These are phyloP conservation scores for Escovopsis sp. DNA, from an alignment of 2,329 filamentous ascomycete species.

Conservation along the genomic window DNA sequence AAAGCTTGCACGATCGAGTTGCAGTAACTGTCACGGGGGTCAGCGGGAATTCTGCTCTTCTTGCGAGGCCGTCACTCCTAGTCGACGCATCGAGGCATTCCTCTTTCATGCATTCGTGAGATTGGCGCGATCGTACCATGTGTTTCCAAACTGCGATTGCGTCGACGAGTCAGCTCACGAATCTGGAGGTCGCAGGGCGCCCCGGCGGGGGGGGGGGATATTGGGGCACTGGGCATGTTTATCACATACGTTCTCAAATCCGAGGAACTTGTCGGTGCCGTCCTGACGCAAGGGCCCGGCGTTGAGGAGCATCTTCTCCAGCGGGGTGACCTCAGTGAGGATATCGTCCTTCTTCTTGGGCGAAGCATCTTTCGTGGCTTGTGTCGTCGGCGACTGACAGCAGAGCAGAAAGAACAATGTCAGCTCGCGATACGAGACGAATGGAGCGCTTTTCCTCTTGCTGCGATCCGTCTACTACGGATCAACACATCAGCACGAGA, in stretches of 20 bases:
- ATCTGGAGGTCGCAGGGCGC: constrained; percentile 1
- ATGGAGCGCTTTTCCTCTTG: too few species aligned
- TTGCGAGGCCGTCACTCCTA: too few species aligned
- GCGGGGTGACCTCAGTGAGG: constrained; percentile 42
- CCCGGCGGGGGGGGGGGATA: constrained; percentile 3
- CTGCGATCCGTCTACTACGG: too few species aligned
- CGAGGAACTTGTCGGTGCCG: constrained; percentile 96
- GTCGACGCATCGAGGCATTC: too few species aligned
- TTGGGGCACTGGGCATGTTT: constrained; percentile 5
- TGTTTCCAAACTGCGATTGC: constrained; percentile 70
- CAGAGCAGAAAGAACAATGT: constrained; percentile 17
- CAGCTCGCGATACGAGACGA: constrained; percentile 9
- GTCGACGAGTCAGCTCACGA: constrained; percentile 22
- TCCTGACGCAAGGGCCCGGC: constrained; percentile 68
- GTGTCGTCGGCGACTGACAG: constrained; percentile 27
- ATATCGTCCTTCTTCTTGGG: constrained; percentile 42
- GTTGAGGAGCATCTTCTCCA: constrained; percentile 65
- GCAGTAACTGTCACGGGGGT: constrained; percentile 55
- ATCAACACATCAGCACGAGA: constrained; percentile 8
- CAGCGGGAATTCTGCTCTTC: too few species aligned
- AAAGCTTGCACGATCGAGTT: constrained; percentile 97
- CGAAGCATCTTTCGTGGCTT: constrained; percentile 29
- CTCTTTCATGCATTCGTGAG: background rate
- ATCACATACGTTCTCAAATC: constrained; percentile 80
- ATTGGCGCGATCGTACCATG: constrained; percentile 51